Percentiles rank a stretch among this genome's conserved stretches.
Evolutionary conservation across 2,329 filamentous ascomycete species (phyloP).

Genomic region (Didymosphaeria variabile): DNA sequence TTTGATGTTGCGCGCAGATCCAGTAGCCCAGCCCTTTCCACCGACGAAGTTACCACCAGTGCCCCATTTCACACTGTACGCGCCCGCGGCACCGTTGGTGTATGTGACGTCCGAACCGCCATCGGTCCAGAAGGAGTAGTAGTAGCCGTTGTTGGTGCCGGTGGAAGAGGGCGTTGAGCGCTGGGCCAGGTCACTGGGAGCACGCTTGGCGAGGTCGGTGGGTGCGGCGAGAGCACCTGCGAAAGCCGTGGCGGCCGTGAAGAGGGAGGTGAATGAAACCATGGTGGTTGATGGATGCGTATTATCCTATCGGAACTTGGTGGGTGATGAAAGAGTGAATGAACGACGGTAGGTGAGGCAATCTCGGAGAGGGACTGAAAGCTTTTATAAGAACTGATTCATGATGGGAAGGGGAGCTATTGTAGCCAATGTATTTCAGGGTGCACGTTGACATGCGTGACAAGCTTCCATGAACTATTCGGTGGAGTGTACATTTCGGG

Average conservation of each 20-base stretch:
- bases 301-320: background rate
- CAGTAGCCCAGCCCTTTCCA: conserved; percentile 68
- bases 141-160: conserved; percentile 64
- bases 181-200: conserved; percentile 35
- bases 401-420: background rate
- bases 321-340: background rate
- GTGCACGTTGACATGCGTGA: background rate
- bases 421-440: background rate
- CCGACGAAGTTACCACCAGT: conserved; percentile 64
- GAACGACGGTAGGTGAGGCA: background rate
- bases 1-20: conserved; percentile 51
- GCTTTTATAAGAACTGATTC: background rate
- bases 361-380: background rate
- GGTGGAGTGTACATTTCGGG: background rate
- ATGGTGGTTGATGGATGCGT: conserved; percentile 26
- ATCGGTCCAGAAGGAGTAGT: conserved; percentile 68
- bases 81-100: conserved; percentile 55
- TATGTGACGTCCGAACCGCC: conserved; percentile 59
- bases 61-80: conserved; percentile 61
- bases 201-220: conserved; percentile 50
- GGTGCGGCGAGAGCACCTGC: conserved; percentile 38
- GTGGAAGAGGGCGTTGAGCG: conserved; percentile 40
- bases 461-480: background rate
- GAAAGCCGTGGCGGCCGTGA: conserved; percentile 36
- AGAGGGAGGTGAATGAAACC: conserved; percentile 41